Base-by-base conservation (phyloP, 169 alveolate genomes). In the Plasmodium gaboni region DNA sequence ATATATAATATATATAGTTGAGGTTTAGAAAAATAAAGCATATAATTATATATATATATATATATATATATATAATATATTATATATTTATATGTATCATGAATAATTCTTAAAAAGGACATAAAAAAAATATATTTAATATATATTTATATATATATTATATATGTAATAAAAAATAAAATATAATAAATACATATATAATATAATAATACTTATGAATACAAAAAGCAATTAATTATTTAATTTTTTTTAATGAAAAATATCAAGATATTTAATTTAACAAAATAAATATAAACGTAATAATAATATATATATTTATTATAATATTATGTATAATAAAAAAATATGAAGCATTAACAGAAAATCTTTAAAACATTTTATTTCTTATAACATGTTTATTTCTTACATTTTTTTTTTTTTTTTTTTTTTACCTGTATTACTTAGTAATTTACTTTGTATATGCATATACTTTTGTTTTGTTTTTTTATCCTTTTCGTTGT, bases 401-500 rank as follows among this genome's bases (percentile, higher is more conserved):
- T 38, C 10, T 38, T 38, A 0, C 5, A 38, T 38, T 28, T 6
- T 6, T 38, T 38, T 5, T 38, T 0, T 38, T 32, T 32, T 38
- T 38, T 38, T 5, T 38, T 38, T 38, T 22, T 15, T 78, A 78
- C 89, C 89, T 64, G 89, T 78, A 57, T 78, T 78, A 57, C 89
- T 78, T 44, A 78, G 71, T 38, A 78, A 44, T 69, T 78, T 78
- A 57, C 89, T 78, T 59, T 78, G 89, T 32, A 78, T 67, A 60
- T 78, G 89, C 89, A 64, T 78, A 51, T 78, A 78, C 9, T 78
- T 78, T 60, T 78, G 89, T 55, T 78, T 78, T 3, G 42, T 3
- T 67, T 19, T 64, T 65, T 78, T 78, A 22, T 78, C 65, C 50
- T 64, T 59, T 44, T 57, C 53, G 15, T 78, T 69, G 44, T 59